Evolutionary conservation across 2,329 filamentous ascomycete genomes (phyloP).

Genomic region (Aureobasidium sp.): DNA sequence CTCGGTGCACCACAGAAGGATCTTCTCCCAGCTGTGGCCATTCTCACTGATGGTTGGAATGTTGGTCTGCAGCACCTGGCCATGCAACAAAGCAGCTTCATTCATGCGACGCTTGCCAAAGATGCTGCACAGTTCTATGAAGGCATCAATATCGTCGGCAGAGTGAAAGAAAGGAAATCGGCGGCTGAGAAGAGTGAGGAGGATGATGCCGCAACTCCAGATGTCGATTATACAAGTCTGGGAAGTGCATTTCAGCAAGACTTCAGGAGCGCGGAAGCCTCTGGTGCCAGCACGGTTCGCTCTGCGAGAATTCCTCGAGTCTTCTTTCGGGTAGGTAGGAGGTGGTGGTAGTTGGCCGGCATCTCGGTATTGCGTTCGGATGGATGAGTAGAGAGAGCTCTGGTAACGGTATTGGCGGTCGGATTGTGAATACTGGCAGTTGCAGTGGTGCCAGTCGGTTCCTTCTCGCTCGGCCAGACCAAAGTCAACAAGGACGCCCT

Average conservation of each 20-base stretch:
- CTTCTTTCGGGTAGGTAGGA: conserved; percentile 76
- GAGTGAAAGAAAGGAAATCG: conserved; percentile 98
- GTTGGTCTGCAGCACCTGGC: conserved; percentile 83
- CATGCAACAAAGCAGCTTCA: conserved; percentile 70
- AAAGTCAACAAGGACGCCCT: conserved; percentile 95
- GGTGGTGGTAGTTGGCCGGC: conserved; percentile 26
- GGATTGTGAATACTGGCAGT: conserved; percentile 61
- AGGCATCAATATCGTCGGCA: conserved; percentile 92
- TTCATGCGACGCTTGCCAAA: conserved; percentile 84
- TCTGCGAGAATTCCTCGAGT: conserved; percentile 75
- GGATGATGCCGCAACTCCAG: conserved; percentile 94
- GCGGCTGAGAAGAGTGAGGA: conserved; percentile 85
- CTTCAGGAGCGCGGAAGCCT: conserved; percentile 92
- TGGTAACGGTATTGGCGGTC: conserved; percentile 51
- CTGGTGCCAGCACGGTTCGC: conserved; percentile 92
- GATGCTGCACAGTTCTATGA: conserved; percentile 95
- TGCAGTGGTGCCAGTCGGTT: conserved; percentile 66
- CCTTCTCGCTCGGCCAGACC: conserved; percentile 75
- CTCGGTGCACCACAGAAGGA: conserved; percentile 89
- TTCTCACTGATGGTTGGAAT: conserved; percentile 81
- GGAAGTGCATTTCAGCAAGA: conserved; percentile 92
- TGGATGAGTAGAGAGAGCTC: conserved; percentile 47
- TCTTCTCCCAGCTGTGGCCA: conserved; percentile 84
- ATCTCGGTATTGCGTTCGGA: conserved; percentile 13
- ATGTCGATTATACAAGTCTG: conserved; percentile 90